These are phyloP conservation scores for Lipomyces mesembrius DNA, from an alignment of 805 yeast genomes.

Conservation along the genomic window DNA sequence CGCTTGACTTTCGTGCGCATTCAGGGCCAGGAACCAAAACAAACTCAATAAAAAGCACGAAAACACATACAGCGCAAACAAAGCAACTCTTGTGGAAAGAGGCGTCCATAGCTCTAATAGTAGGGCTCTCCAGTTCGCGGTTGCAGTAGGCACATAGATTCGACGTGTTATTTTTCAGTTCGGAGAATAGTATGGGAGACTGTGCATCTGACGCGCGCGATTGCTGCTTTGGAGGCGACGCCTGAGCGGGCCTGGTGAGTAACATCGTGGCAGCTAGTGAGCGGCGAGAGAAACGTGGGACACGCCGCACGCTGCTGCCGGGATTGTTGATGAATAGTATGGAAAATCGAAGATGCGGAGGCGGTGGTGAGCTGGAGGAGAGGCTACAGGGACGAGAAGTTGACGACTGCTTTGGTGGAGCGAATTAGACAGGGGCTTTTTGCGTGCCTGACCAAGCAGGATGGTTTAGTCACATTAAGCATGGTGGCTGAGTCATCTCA, in stretches of 20 bases:
- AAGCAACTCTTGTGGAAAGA: slow-evolving; percentile 35
- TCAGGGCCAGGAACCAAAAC: slow-evolving; percentile 6
- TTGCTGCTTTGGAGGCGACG: slow-evolving; percentile 5
- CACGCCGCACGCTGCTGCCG: slow-evolving; percentile 6
- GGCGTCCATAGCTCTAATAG: slow-evolving; percentile 32
- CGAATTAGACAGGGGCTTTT: slow-evolving; percentile 6
- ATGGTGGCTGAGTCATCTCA: not conserved
- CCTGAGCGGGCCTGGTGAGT: slow-evolving; percentile 5
- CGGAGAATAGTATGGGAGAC: not conserved
- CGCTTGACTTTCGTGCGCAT: no score
- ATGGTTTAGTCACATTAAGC: not conserved
- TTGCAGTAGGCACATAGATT: slow-evolving; percentile 27
- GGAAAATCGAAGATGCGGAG: not conserved
- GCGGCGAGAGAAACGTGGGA: not conserved
- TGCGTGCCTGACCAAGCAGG: not conserved
- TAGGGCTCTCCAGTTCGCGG: slow-evolving; percentile 24
- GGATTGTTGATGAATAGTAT: not conserved
- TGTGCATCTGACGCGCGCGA: not conserved
- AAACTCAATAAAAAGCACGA: not conserved
- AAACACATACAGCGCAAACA: slow-evolving; percentile 33
- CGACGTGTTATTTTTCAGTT: not conserved
- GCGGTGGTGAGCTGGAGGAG: not conserved
- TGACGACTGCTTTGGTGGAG: slow-evolving; percentile 1
- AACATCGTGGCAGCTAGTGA: slow-evolving; percentile 1
- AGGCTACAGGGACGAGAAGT: not conserved